Percentiles rank a stretch among this genome's conserved stretches.
phyloP scores from a whole-genome alignment of 192 early-diverging fungal species.

The Umbelopsis ramanniana region DNA sequence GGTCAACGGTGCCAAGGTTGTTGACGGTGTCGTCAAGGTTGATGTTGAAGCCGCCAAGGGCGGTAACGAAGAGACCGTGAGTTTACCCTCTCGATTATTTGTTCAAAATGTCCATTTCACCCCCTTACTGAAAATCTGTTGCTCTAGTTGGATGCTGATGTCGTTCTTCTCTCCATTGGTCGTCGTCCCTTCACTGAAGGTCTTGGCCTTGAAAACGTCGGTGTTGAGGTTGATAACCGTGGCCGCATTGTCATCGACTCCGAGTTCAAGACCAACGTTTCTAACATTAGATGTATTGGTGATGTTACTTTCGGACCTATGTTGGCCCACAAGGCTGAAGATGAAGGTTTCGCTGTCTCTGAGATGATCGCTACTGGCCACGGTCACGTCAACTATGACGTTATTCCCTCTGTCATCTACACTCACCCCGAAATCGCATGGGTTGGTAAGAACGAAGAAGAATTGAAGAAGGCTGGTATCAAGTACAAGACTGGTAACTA shows the following conservation, averaged over 20 bases:
- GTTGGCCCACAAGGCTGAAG: slow-evolving; percentile 99
- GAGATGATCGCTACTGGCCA: slow-evolving; percentile 91
- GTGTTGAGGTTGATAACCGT: slow-evolving; percentile 83
- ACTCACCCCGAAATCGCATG: slow-evolving; percentile 98
- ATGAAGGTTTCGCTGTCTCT: slow-evolving; percentile 95
- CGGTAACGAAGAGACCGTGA: slow-evolving; percentile 78
- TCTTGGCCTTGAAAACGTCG: slow-evolving; percentile 90
- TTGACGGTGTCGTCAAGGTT: slow-evolving; percentile 86
- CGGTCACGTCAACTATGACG: slow-evolving; percentile 99
- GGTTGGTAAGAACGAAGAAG: slow-evolving; percentile 96
- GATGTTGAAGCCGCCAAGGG: slow-evolving; percentile 89
- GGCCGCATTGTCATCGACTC: slow-evolving; percentile 88
- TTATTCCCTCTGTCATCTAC: slow-evolving; percentile 98
- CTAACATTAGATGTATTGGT: slow-evolving; percentile 93
- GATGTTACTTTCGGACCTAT: slow-evolving; percentile 97
- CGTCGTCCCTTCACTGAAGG: slow-evolving; percentile 94
- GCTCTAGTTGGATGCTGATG: slow-evolving; percentile 82
- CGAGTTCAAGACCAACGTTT: slow-evolving; percentile 84
- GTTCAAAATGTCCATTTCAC: background rate
- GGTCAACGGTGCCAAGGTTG: slow-evolving; percentile 85
- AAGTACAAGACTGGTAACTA: slow-evolving; percentile 92
- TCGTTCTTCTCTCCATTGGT: slow-evolving; percentile 91
- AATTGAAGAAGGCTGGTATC: slow-evolving; percentile 85
- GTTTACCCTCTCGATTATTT: slow-evolving; percentile 24
- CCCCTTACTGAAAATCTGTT: background rate